Base-by-base conservation (phyloP, 2,329 filamentous ascomycete genomes). In the Coniosporium tulheliwenetii region DNA sequence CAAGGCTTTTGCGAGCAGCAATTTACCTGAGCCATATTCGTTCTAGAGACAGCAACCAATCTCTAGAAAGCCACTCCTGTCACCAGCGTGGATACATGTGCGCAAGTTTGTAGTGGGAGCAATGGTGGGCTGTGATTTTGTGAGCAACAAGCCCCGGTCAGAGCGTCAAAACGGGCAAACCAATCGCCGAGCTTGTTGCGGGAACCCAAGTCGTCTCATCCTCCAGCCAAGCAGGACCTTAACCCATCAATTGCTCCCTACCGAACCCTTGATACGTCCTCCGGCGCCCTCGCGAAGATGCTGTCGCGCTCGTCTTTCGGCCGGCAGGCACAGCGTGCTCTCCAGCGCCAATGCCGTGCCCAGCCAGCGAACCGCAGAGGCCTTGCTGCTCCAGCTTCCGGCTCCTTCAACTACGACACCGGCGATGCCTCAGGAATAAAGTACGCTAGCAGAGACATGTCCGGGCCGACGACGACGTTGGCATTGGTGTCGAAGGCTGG, bases 401-500 rank as follows among this genome's bases (percentile, higher is more conserved):
- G 76, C 48, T 79, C 83, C 52, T 84, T 87, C 67, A 78, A 82
- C 62, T 98, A 93, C 70, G 81, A 95, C 67, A 77, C 82, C 47
- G 75, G 82, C 59, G 83, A 93, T 65, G 76, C 83, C 63, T 76
- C 79, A 61, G 89, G 89, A 57, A 71, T 96, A 66, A 95, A 94
- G 74, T 75, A 93, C 54, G 87, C 89, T 59, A 84, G 84, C 68
- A 79, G 89, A 70, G 87, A 96, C 64, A 73, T 85, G 56, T 75
- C 83, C 48, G 85, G 85, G 48, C 84, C 86, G 50, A 93, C 89
- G 46, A 86, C 87, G 46, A 93, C 85, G 58, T 74, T 98, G 50
- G 86, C 87, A 42, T 66, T 98, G 49, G 85, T 98, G 60, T 78
- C 87, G 52, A 94, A 93, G 73, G 91, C 86, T 48, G 91, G 91